phyloP scores from a whole-genome alignment of 352 stramenopile species.

The Pythium utonaiense region DNA sequence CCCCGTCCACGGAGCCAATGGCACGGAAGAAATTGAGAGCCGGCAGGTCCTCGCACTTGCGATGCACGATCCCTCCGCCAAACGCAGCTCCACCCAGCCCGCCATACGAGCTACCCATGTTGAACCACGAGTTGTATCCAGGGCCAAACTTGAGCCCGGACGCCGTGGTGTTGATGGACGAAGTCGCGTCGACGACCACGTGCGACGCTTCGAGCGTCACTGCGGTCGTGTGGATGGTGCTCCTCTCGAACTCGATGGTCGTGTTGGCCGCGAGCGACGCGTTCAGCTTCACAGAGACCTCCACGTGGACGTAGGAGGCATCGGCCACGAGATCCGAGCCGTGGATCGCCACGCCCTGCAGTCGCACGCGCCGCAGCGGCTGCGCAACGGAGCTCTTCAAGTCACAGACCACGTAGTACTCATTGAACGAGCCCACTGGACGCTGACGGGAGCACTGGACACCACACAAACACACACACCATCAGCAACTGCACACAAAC shows the following conservation, averaged over 20 bases:
- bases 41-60: conserved; percentile 48
- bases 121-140: conserved; percentile 71
- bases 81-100: conserved; percentile 73
- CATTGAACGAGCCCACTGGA: conserved; percentile 78
- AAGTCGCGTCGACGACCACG: conserved; percentile 40
- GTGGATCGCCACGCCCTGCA: conserved; percentile 45
- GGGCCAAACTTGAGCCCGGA: conserved; percentile 75
- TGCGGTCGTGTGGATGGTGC: conserved; percentile 48
- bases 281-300: conserved; percentile 18
- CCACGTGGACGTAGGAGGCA: conserved; percentile 13
- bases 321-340: conserved; percentile 20
- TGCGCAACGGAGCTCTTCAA: conserved; percentile 31
- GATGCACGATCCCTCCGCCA: conserved; percentile 16
- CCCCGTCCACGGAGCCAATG: conserved; percentile 57
- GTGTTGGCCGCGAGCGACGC: conserved; percentile 16
- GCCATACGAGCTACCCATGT: conserved; percentile 67
- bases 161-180: conserved; percentile 53
- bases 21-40: conserved; percentile 58
- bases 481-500: too few species aligned
- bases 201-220: conserved; percentile 49
- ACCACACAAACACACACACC: background rate
- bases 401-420: conserved; percentile 75
- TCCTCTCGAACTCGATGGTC: conserved; percentile 44
- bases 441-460: conserved; percentile 53
- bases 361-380: conserved; percentile 23